Base-by-base conservation (phyloP, 2,329 filamentous ascomycete species). In the Ustilaginoidea virens region DNA sequence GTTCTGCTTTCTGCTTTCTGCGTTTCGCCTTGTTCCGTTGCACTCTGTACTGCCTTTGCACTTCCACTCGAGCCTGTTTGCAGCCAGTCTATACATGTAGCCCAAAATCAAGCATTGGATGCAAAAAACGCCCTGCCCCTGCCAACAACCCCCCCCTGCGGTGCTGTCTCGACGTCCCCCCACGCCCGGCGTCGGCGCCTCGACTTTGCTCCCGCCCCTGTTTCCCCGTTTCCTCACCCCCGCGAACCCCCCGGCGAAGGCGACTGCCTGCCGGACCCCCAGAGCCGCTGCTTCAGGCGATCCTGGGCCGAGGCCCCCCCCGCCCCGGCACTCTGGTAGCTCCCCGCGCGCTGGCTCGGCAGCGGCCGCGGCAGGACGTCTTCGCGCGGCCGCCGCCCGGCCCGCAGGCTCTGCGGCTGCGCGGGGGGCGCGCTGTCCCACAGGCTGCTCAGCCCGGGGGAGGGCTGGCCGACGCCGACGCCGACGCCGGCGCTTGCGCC, bases 251-350 rank as follows among this genome's bases (percentile, higher is more conserved):
- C n/a, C n/a, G 52, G 47, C 15, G 56, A 56, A 7, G 72, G 69
- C 38, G 71, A 76, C 24, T 67, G 68, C 39, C 66, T 62, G 14
- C 68, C 53, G 5, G 62, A 63, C 17, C 69, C 73, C 64, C 83
- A 83, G 25, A 93, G 56, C 36, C 81, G 62, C 43, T 85, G 81
- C 47, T 83, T 81, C 41, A 94, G 59, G 40, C 81, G 65, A 42
- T 92, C 81, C 55, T 92, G 81, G 28, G 83, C 83, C 13, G 74
- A 72, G 19, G 62, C 62, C 62, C 7, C 9, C 15, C 16, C 24
- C 4, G 27, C 15, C 11, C 27, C 35, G 4, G 45, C 41, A 23
- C 51, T 69, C 57, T 90, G 81, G 47, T 83, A 80, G 46, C 78
- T 87, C 10, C 77, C 80, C 11, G 66, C 66, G 30, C 77, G 61